A percentile compares a stretch with the other conserved stretches of the same genome.
Conservation (phyloP, 768 basidiomycete species). For the Rubroboletus satanas region DNA sequence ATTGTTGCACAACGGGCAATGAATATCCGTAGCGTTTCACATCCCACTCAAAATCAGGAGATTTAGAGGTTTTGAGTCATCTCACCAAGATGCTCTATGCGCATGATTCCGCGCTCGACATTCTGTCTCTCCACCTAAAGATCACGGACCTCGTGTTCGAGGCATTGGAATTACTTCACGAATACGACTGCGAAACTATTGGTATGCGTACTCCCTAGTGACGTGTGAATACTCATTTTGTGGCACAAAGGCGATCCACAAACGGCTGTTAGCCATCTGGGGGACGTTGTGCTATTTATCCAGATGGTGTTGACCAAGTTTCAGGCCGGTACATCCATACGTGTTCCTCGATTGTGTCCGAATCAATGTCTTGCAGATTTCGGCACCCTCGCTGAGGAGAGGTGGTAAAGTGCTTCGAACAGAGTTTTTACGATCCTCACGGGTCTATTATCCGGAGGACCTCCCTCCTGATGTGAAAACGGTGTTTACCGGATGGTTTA, state of each 20-base stretch:
- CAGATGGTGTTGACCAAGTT: constrained; percentile 65
- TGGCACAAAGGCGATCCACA: constrained; percentile 68
- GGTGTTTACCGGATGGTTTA: constrained; percentile 61
- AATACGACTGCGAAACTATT: constrained; percentile 77
- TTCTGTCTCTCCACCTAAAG: constrained; percentile 62
- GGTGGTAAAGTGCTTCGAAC: constrained; percentile 46
- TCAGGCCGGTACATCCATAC: constrained; percentile 40
- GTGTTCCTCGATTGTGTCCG: not conserved
- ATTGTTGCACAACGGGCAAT: not conserved
- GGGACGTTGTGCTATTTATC: constrained; percentile 72
- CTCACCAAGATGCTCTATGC: constrained; percentile 64
- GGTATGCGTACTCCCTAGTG: constrained; percentile 43
- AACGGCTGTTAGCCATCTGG: constrained; percentile 72
- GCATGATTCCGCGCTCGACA: constrained; percentile 58
- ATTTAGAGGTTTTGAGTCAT: constrained; percentile 67
- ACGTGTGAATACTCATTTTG: not conserved
- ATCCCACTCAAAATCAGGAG: constrained; percentile 46
- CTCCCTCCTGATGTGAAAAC: constrained; percentile 41
- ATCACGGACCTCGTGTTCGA: constrained; percentile 63
- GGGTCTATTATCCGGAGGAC: constrained; percentile 38
- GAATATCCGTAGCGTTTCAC: constrained; percentile 51
- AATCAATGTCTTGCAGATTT: constrained; percentile 41
- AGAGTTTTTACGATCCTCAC: constrained; percentile 49
- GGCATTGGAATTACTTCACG: constrained; percentile 58
- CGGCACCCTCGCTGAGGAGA: constrained; percentile 42